These are phyloP conservation scores for Penicillium ochrochloron DNA, from an alignment of 495 filamentous ascomycete genomes.

Conservation along the genomic window DNA sequence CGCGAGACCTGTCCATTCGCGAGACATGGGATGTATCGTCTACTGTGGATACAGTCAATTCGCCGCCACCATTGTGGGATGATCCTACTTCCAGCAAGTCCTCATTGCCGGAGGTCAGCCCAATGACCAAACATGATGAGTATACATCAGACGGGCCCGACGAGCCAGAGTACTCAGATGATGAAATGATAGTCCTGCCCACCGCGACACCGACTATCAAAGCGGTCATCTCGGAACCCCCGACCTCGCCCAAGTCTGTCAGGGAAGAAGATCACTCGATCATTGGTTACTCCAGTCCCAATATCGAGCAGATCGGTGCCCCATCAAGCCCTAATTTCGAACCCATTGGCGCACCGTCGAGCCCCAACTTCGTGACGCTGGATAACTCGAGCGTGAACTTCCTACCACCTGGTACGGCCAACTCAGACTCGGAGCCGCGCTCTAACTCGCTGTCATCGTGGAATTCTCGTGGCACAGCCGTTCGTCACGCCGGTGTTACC, in stretches of 20 bases:
- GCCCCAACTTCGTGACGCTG: conserved; percentile 49
- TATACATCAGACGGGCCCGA: conserved; percentile 30
- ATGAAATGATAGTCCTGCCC: conserved; percentile 44
- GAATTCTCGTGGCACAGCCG: conserved; percentile 57
- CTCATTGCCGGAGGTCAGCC: conserved; percentile 40
- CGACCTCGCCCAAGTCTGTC: conserved; percentile 28
- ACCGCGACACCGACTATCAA: conserved; percentile 49
- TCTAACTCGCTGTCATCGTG: conserved; percentile 53
- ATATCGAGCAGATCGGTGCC: conserved; percentile 46
- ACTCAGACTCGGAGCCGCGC: conserved; percentile 43
- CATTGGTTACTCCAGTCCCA: conserved; percentile 47
- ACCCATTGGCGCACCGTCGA: conserved; percentile 46
- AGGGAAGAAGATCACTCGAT: conserved; percentile 25
- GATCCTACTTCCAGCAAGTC: conserved; percentile 50
- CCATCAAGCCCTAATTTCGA: conserved; percentile 54
- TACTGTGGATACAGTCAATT: conserved; percentile 46
- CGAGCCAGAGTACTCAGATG: conserved; percentile 40
- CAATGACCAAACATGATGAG: conserved; percentile 32
- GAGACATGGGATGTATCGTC: conserved; percentile 50
- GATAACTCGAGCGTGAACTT: conserved; percentile 52
- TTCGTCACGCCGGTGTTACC: conserved; percentile 38
- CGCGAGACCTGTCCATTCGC: conserved; percentile 37
- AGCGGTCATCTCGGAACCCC: conserved; percentile 40
- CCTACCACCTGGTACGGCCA: conserved; percentile 39
- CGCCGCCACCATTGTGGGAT: conserved; percentile 50